Percentiles rank a stretch among this genome's conserved stretches.
Conservation (phyloP, 1,284 basidiomycete genomes). For the Fomitiporia mediterranea region DNA sequence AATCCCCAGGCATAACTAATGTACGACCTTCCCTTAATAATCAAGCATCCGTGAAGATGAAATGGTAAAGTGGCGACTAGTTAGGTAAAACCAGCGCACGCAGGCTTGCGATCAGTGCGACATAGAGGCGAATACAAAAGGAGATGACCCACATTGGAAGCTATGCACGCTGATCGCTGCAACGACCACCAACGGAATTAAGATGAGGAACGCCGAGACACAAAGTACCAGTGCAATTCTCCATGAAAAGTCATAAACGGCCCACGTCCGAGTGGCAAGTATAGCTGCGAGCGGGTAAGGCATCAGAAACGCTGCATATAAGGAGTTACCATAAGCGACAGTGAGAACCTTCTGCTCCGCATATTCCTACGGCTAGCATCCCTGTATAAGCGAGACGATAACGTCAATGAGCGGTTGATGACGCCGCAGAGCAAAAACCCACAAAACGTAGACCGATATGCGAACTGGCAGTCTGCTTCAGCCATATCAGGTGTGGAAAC, state of each 20-base stretch:
- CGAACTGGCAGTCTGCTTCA: neutral
- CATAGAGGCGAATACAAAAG: no score
- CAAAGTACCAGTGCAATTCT: neutral
- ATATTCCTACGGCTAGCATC: slow-evolving; percentile 1
- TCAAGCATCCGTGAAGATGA: neutral
- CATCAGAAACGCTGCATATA: no score
- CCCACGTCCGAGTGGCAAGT: slow-evolving; percentile 2
- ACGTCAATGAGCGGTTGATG: neutral
- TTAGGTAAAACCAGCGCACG: no score
- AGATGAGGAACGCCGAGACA: neutral
- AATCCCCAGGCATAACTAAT: neutral
- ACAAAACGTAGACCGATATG: neutral
- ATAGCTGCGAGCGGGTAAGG: no score
- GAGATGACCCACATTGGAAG: neutral
- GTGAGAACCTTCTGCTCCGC: neutral
- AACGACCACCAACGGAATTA: neutral
- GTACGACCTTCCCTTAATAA: neutral
- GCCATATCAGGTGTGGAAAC: neutral
- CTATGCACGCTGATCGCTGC: neutral
- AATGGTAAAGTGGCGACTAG: neutral
- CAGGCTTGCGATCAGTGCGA: no score
- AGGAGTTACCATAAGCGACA: neutral
- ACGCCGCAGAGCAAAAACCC: neutral
- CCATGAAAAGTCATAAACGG: neutral
- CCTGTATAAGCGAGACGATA: neutral